These are phyloP conservation scores for Ambrosia artemisiifolia DNA, from an alignment of 129 eudicot species.

Conservation along the genomic window DNA sequence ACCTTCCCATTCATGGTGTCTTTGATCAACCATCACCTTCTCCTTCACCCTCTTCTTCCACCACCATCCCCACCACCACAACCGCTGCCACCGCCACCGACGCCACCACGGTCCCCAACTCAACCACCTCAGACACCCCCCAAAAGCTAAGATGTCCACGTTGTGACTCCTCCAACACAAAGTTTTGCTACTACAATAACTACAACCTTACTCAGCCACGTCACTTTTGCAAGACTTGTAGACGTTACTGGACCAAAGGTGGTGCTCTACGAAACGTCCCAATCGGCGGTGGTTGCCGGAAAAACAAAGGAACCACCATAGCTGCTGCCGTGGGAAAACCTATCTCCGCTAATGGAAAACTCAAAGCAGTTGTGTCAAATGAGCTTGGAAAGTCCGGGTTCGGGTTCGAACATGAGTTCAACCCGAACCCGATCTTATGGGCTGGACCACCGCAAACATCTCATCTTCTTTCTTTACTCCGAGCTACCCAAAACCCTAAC, in stretches of 20 bases:
- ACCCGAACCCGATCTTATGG: conserved; percentile 52
- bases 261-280: conserved; percentile 87
- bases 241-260: conserved; percentile 90
- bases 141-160: conserved; percentile 69
- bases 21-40: conserved; percentile 30
- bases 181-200: conserved; percentile 84
- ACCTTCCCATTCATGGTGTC: conserved; percentile 34
- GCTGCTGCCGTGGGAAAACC: conserved; percentile 33
- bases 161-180: conserved; percentile 76
- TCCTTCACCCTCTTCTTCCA: conserved; percentile 39
- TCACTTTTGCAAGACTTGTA: conserved; percentile 86
- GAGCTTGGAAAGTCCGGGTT: conserved; percentile 45
- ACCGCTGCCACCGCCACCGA: conserved; percentile 20
- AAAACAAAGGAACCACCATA: conserved; percentile 46
- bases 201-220: conserved; percentile 97
- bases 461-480: conserved; percentile 61
- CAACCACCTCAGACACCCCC: conserved; percentile 32
- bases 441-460: conserved; percentile 49
- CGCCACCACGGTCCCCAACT: conserved; percentile 3
- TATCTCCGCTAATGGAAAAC: conserved; percentile 27
- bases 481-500: conserved; percentile 65
- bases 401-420: conserved; percentile 40
- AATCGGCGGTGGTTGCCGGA: conserved; percentile 80
- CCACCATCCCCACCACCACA: conserved; percentile 29
- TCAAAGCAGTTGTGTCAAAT: conserved; percentile 34